A percentile compares a stretch with the other conserved stretches of the same genome.
Evolutionary conservation across 352 stramenopile genomes (phyloP).

Genomic region (Thraustochytrium sp.): DNA sequence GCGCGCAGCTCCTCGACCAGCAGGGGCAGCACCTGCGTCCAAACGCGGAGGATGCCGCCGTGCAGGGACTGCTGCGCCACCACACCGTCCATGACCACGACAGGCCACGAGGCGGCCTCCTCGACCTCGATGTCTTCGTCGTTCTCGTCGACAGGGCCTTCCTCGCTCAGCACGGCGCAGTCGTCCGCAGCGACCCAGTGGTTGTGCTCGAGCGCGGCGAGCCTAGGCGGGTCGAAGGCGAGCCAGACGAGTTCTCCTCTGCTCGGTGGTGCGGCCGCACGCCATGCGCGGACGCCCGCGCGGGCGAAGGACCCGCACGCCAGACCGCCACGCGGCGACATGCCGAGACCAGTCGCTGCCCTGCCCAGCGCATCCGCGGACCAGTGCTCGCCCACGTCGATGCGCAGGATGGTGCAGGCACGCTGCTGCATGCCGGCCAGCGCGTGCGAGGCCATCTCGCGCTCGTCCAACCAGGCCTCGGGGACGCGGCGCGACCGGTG

Average conservation of each 20-base stretch:
- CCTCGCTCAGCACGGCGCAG: no score
- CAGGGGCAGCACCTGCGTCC: conserved; percentile 41
- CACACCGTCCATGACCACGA: conserved; percentile 50
- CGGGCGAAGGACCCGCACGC: neutral
- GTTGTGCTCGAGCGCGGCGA: no score
- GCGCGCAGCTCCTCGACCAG: neutral
- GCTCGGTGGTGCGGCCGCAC: no score
- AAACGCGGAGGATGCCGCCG: conserved; percentile 49
- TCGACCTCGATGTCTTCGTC: neutral
- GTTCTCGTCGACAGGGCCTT: conserved; percentile 45
- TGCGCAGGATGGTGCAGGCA: conserved; percentile 47
- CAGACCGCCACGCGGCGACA: neutral
- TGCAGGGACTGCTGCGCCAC: conserved; percentile 47
- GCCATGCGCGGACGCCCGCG: no score
- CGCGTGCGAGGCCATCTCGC: conserved; percentile 51
- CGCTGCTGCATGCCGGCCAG: conserved; percentile 14
- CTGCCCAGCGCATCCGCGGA: conserved; percentile 33
- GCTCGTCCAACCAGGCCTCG: conserved; percentile 50
- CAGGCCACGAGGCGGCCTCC: no score
- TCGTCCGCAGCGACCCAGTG: no score
- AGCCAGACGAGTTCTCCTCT: no score
- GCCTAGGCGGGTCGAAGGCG: no score
- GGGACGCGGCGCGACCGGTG: neutral
- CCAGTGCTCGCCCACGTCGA: conserved; percentile 56
- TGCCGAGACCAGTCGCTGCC: neutral